Base-by-base conservation (phyloP, 164 flowering plant species). In the Kingdonia uniflora region DNA sequence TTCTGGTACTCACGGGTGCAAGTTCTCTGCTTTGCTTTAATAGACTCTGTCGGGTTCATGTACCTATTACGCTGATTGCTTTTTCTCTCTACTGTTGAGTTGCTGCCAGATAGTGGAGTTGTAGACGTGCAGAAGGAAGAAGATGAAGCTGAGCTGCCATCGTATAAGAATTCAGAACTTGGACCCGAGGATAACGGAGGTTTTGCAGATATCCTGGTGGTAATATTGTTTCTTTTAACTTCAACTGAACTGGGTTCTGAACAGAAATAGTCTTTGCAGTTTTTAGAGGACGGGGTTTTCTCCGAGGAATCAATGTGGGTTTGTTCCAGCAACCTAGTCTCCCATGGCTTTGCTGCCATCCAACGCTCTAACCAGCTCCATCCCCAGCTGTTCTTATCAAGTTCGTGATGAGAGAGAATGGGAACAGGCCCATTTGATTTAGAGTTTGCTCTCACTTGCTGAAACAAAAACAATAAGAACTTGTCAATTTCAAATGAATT, bases 261-360 rank as follows among this genome's bases (percentile, higher is more conserved):
- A 17, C 49, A 60, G 10, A 47, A 20, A 24, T 66, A 59, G 44
- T 71, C 80, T 2, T 51, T 61, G 24, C 49, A 71, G 1, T 20
- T 61, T 71, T 80, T 80, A 12, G 70, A 29, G 6, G 35, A 39
- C 5, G 80, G 86, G 14, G 87, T 68, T 22, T 21, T 74, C 51
- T 72, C 81, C 1, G 61, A 52, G 19, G 68, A 43, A 11, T 71
- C 76, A 8, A 49, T 49, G 0, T 68, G 65, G 14, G 60, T 59
- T 64, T 80, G 77, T 60, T 84, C 95, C 89, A 91, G 82, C 53
- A 92, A 57, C 53, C 96, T 75, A 41, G 67, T 83, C 62, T 92
- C 98, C 98, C 98, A 92, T 29, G 98, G 98, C 75, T 75, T 84
- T 12, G 96, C 95, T 10, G 95, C 81, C 98, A 92, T 92, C 98